phyloP scores from a whole-genome alignment of 164 flowering plant species.

The Aristolochia californica region DNA sequence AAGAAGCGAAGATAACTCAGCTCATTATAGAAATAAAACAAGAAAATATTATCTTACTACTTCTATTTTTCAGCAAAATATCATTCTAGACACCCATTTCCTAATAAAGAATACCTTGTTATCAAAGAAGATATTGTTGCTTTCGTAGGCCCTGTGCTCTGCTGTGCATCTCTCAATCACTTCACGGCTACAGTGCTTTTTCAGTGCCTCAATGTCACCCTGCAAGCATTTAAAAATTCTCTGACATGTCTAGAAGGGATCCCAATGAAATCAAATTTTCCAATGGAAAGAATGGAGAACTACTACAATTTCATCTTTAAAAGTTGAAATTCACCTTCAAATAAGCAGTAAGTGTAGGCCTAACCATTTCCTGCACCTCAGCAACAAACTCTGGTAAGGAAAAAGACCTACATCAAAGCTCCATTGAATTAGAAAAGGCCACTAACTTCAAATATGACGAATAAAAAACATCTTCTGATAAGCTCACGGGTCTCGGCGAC shows the following conservation, averaged over 20 bases:
- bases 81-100: too few species aligned
- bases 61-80: too few species aligned
- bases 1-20: too few species aligned
- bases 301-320: background rate
- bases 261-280: background rate
- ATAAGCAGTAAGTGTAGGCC: constrained; percentile 73
- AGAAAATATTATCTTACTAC: too few species aligned
- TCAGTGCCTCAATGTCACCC: constrained; percentile 66
- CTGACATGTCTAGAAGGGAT: too few species aligned
- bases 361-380: constrained; percentile 80
- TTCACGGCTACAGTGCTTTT: constrained; percentile 65
- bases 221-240: constrained; percentile 8
- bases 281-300: background rate
- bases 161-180: constrained; percentile 79
- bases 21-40: too few species aligned
- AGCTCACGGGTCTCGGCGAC: constrained; percentile 84
- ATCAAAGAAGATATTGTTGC: constrained; percentile 72
- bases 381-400: constrained; percentile 86
- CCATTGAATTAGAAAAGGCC: background rate
- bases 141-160: constrained; percentile 51
- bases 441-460: too few species aligned
- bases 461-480: background rate
- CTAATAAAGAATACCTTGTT: constrained; percentile 47
- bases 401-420: constrained; percentile 41
- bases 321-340: constrained; percentile 41